phyloP scores from a whole-genome alignment of 2,329 filamentous ascomycete species.

The Cladosporium sp. region DNA sequence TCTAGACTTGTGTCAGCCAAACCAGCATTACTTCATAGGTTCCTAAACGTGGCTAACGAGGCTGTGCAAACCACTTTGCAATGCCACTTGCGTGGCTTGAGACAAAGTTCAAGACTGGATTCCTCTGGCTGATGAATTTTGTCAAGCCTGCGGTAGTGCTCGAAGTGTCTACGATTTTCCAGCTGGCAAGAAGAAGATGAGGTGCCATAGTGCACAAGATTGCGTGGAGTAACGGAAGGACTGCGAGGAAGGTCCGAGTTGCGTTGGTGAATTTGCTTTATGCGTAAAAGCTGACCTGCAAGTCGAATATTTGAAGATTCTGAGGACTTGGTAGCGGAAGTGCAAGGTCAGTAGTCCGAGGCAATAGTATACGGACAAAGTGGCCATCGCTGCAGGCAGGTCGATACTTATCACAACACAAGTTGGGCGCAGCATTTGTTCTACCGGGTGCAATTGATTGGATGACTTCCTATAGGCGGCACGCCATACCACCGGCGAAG shows the following conservation, averaged over 20 bases:
- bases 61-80: slow-evolving; percentile 1
- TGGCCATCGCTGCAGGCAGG: background rate
- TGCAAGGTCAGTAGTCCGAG: background rate
- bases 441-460: background rate
- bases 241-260: background rate
- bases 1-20: background rate
- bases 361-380: background rate
- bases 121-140: slow-evolving; percentile 1
- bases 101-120: background rate
- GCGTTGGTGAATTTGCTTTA: background rate
- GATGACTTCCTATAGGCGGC: background rate
- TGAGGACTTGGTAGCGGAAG: background rate
- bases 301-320: background rate
- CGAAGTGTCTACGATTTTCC: slow-evolving; percentile 1
- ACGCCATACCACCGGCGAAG: background rate
- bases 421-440: background rate
- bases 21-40: background rate
- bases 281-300: background rate
- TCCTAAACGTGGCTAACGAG: background rate
- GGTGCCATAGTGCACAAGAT: slow-evolving; percentile 1
- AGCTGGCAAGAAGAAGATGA: background rate
- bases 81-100: background rate
- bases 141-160: background rate
- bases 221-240: background rate
- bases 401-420: background rate